Evolutionary conservation across 2,329 filamentous ascomycete species (phyloP).

Genomic region (Botrytis fabae): DNA sequence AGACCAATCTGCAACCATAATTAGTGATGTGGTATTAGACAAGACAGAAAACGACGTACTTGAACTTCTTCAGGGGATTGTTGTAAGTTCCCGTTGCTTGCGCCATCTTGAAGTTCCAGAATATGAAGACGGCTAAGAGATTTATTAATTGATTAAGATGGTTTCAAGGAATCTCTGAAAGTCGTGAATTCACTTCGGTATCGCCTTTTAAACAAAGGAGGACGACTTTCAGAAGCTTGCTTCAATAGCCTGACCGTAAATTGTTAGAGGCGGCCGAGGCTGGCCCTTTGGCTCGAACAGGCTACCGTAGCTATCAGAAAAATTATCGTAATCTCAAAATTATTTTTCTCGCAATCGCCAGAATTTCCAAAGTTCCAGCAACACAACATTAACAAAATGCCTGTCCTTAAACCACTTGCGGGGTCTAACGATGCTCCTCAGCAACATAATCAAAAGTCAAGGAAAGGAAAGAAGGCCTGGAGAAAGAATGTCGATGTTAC

Average conservation of each 20-base stretch:
- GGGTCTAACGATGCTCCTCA: conserved; percentile 64
- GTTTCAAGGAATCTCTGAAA: conserved; percentile 19
- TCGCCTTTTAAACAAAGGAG: conserved; percentile 20
- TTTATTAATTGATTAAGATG: conserved; percentile 21
- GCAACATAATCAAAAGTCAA: conserved; percentile 82
- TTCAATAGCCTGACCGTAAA: conserved; percentile 16
- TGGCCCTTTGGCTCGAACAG: neutral
- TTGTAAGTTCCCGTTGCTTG: conserved; percentile 87
- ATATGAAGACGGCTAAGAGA: neutral
- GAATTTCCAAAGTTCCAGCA: neutral
- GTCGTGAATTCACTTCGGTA: conserved; percentile 16
- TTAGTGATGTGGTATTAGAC: conserved; percentile 28
- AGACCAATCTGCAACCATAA: conserved; percentile 70
- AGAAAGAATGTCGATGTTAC: conserved; percentile 96
- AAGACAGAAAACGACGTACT: conserved; percentile 56
- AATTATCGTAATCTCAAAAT: conserved; percentile 22
- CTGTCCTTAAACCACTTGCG: conserved; percentile 40
- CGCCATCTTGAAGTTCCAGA: conserved; percentile 63
- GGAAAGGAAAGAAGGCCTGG: conserved; percentile 99
- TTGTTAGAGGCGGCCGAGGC: conserved; percentile 21
- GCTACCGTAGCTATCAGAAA: conserved; percentile 24
- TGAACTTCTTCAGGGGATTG: conserved; percentile 99
- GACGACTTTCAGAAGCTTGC: conserved; percentile 16
- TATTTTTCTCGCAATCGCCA: conserved; percentile 20
- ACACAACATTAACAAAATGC: conserved; percentile 33